Base-by-base conservation (phyloP, 176 grass and related monocot genomes). In the Rhynchospora breviuscula region DNA sequence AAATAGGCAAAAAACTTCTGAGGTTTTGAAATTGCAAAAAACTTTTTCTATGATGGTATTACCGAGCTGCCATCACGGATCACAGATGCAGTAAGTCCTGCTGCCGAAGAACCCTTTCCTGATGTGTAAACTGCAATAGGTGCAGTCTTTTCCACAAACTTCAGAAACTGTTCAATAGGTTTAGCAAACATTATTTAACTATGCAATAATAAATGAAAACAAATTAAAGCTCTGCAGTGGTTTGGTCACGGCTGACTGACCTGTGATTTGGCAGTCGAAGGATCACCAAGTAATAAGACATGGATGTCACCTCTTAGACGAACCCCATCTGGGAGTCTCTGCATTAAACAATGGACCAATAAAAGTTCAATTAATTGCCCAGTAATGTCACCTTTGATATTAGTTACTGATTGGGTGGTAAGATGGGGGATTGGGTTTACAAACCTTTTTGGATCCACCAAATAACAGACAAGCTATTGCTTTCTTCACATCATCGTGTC, bases 251-350 rank as follows among this genome's bases (percentile, higher is more conserved):
- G n/a, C 67, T 84, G 71, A 90, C 78, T 67, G 83, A 89, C 96
- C 93, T 99, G 96, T 13, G 96, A 99, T 88, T 99, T 99, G 85
- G 96, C 96, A 63, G 96, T 99, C 0, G 96, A 99, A 68, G 93
- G 96, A 93, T 99, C 96, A 88, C 96, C 96, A 57, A 99, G 86
- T 61, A 99, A 87, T 82, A 99, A 90, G 63, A 91, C 91, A 93
- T 99, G 93, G 75, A 92, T 95, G 66, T 99, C 96, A 45, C 93
- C 96, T 93, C 96, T 95, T 82, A 95, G 84, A 23, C 93, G 82
- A 0, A 90, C 93, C 79, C 96, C 96, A 83, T 99, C 96, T 1
- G 93, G 96, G 21, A 99, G 65, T 80, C 89, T 95, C 96, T 99
- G 86, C 40, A 86, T 53, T 58, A 59, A 47, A 85, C 7, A 86